Conservation (phyloP, 768 basidiomycete genomes). For the Pleurotus eryngii region DNA sequence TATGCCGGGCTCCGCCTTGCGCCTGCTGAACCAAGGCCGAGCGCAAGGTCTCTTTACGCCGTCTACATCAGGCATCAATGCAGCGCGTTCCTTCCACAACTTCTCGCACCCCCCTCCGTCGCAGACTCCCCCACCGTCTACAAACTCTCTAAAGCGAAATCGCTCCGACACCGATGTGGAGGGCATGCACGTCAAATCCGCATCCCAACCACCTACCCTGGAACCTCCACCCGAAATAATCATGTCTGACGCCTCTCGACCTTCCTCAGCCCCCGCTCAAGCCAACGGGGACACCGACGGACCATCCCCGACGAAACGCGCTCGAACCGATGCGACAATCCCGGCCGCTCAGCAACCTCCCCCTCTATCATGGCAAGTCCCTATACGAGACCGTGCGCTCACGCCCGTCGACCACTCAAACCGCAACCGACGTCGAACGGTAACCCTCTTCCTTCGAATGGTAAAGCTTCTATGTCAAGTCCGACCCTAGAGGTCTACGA, state of each 20-base stretch:
- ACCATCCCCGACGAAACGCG: slow-evolving; percentile 70
- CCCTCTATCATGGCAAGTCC: slow-evolving; percentile 29
- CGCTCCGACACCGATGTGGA: slow-evolving; percentile 68
- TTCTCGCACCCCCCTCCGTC: slow-evolving; percentile 50
- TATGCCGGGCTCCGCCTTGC: slow-evolving; percentile 83
- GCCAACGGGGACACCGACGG: slow-evolving; percentile 51
- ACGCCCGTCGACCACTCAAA: slow-evolving; percentile 20
- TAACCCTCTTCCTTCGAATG: slow-evolving; percentile 47
- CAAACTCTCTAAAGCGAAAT: slow-evolving; percentile 53
- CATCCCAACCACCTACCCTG: slow-evolving; percentile 20
- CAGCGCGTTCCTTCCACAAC: slow-evolving; percentile 48
- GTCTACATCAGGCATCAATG: slow-evolving; percentile 61
- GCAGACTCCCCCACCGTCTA: slow-evolving; percentile 39
- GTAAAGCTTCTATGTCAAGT: slow-evolving; percentile 33
- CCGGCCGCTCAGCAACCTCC: slow-evolving; percentile 28
- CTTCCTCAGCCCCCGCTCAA: slow-evolving; percentile 47
- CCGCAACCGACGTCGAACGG: slow-evolving; percentile 39
- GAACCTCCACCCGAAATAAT: slow-evolving; percentile 39
- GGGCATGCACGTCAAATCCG: slow-evolving; percentile 15
- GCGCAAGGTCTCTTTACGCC: slow-evolving; percentile 86
- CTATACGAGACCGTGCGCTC: slow-evolving; percentile 28
- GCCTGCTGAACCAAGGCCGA: slow-evolving; percentile 79
- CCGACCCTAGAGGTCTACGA: slow-evolving; percentile 42
- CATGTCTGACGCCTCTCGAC: slow-evolving; percentile 45
- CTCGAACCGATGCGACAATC: slow-evolving; percentile 51